Percentiles rank a stretch among this genome's conserved stretches.
Evolutionary conservation across 352 stramenopile species (phyloP).

Genomic region (Phytophthora cactorum): DNA sequence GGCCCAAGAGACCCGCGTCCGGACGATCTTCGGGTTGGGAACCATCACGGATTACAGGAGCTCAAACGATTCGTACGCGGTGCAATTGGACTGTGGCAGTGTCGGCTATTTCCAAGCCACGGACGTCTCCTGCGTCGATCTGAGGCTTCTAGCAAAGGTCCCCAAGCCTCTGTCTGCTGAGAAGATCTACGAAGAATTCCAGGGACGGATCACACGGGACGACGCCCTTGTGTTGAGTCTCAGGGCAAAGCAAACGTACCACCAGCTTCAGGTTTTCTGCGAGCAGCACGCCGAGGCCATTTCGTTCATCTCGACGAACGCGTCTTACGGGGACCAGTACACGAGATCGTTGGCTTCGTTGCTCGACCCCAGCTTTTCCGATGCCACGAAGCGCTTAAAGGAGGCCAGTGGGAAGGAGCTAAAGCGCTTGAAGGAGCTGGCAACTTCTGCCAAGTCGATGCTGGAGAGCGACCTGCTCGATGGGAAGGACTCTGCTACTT

Average conservation of each 20-base stretch:
- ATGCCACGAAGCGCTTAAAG: slow-evolving; percentile 62
- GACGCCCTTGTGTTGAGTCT: slow-evolving; percentile 60
- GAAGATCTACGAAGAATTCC: slow-evolving; percentile 69
- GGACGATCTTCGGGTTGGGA: slow-evolving; percentile 34
- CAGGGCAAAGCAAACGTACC: slow-evolving; percentile 63
- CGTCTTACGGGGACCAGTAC: slow-evolving; percentile 74
- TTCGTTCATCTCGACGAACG: slow-evolving; percentile 80
- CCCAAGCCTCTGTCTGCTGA: slow-evolving; percentile 73
- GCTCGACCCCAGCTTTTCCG: slow-evolving; percentile 68
- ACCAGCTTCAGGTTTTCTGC: slow-evolving; percentile 63
- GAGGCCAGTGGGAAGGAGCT: slow-evolving; percentile 57
- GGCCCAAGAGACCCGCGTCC: slow-evolving; percentile 32
- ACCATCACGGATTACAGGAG: slow-evolving; percentile 29
- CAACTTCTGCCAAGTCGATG: slow-evolving; percentile 55
- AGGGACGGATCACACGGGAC: slow-evolving; percentile 66
- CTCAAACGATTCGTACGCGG: slow-evolving; percentile 42
- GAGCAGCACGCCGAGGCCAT: slow-evolving; percentile 76
- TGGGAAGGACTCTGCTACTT: slow-evolving; percentile 63
- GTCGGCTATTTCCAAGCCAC: slow-evolving; percentile 44
- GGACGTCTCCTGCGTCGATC: slow-evolving; percentile 67
- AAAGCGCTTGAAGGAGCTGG: slow-evolving; percentile 59
- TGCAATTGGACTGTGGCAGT: slow-evolving; percentile 43
- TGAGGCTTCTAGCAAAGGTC: slow-evolving; percentile 69
- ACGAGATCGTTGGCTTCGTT: slow-evolving; percentile 55
- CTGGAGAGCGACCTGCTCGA: slow-evolving; percentile 74